Evolutionary conservation across 2,329 filamentous ascomycete genomes (phyloP).

Genomic region (Cladosporium sp.): DNA sequence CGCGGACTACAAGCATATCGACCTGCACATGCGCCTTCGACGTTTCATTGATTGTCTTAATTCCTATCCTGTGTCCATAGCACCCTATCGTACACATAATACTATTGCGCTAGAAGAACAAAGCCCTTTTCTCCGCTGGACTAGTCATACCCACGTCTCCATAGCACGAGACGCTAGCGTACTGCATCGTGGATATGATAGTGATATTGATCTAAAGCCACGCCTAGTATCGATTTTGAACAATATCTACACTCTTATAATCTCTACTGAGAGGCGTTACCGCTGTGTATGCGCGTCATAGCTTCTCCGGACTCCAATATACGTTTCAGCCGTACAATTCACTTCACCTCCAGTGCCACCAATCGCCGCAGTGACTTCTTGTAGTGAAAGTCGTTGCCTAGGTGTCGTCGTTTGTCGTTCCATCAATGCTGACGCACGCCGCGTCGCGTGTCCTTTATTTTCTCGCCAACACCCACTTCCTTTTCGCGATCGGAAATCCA

Average conservation of each 20-base stretch:
- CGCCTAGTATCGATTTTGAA: not conserved
- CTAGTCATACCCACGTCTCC: not conserved
- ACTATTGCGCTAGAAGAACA: not conserved
- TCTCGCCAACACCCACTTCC: not conserved
- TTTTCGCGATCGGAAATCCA: not conserved
- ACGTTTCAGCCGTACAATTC: not conserved
- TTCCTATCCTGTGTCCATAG: not conserved
- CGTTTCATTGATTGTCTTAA: not conserved
- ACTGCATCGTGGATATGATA: not conserved
- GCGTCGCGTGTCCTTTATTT: not conserved
- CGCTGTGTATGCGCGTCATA: not conserved
- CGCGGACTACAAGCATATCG: not conserved
- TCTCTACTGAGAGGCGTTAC: not conserved
- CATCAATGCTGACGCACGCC: not conserved
- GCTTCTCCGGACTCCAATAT: not conserved
- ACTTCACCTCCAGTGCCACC: not conserved
- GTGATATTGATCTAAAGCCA: not conserved
- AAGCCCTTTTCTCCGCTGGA: not conserved
- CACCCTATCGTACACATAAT: not conserved
- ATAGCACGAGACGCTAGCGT: no score
- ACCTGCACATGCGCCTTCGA: not conserved
- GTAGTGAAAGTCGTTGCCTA: not conserved
- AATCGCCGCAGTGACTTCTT: not conserved
- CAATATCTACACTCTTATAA: not conserved
- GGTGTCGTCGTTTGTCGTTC: not conserved